A percentile compares a stretch with the other conserved stretches of the same genome.
phyloP scores from a whole-genome alignment of 1,284 basidiomycete genomes.

The Naganishia sp. region DNA sequence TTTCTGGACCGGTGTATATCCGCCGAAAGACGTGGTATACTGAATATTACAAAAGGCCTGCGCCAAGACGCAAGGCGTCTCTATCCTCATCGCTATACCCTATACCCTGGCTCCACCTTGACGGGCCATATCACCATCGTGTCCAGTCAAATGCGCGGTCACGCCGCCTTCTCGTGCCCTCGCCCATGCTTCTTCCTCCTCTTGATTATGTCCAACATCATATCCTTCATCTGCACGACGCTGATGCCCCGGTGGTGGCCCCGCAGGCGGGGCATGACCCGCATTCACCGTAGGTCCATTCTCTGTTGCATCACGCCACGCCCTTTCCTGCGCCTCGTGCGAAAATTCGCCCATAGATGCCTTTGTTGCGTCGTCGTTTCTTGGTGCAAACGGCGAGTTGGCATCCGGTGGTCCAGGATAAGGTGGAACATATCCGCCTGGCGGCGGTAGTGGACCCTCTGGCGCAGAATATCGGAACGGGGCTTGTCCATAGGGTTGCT shows the following conservation, averaged over 20 bases:
- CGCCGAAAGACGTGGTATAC: background rate
- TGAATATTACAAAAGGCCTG: background rate
- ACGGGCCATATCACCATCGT: slow-evolving; percentile 4
- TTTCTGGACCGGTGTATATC: background rate
- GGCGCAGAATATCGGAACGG: slow-evolving; percentile 36
- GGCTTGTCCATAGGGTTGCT: slow-evolving; percentile 35
- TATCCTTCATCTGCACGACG: slow-evolving; percentile 8
- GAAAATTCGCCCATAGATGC: slow-evolving; percentile 23
- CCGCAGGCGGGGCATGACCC: slow-evolving; percentile 30
- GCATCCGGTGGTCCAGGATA: slow-evolving; percentile 47
- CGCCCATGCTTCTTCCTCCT: slow-evolving; percentile 49
- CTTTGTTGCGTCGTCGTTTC: slow-evolving; percentile 36
- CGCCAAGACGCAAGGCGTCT: background rate
- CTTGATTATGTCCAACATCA: slow-evolving; percentile 38
- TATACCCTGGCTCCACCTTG: slow-evolving; percentile 27
- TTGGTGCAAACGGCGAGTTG: slow-evolving; percentile 34
- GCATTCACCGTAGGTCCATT: slow-evolving; percentile 40
- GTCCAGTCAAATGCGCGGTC: slow-evolving; percentile 47
- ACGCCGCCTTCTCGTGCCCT: slow-evolving; percentile 40
- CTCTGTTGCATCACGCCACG: slow-evolving; percentile 34
- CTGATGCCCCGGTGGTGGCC: slow-evolving; percentile 35
- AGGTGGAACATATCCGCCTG: slow-evolving; percentile 48
- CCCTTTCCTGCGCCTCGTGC: slow-evolving; percentile 31
- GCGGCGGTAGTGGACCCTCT: slow-evolving; percentile 23
- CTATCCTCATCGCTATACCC: background rate